Evolutionary conservation across 306 rosid genomes (phyloP).

Genomic region (Quercus aquifolioides): DNA sequence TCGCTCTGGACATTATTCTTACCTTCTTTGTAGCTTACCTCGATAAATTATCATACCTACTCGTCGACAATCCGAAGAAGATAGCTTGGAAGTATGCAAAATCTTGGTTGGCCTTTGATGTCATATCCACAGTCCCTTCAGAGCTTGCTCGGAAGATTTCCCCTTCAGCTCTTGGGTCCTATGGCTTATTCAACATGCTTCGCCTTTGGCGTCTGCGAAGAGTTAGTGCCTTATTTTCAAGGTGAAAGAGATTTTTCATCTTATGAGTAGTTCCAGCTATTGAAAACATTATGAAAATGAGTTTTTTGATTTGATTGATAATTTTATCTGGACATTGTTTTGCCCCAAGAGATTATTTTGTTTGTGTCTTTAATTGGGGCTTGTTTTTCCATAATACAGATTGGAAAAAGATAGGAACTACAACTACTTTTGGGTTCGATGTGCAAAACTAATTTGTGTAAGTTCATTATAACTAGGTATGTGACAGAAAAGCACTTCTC

Average conservation of each 20-base stretch:
- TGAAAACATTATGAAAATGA: not conserved
- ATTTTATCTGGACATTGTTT: not conserved
- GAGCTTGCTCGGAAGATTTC: slow-evolving; percentile 60
- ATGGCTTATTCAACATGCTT: slow-evolving; percentile 89
- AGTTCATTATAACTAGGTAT: slow-evolving; percentile 21
- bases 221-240: slow-evolving; percentile 77
- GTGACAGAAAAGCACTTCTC: not conserved
- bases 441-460: slow-evolving; percentile 84
- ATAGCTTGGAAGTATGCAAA: slow-evolving; percentile 68
- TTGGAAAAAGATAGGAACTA: slow-evolving; percentile 87
- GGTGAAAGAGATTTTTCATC: slow-evolving; percentile 32
- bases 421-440: slow-evolving; percentile 88
- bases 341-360: not conserved
- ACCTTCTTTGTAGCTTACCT: slow-evolving; percentile 91
- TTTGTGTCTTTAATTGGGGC: not conserved
- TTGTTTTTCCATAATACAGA: slow-evolving; percentile 34
- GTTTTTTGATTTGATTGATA: not conserved
- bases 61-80: slow-evolving; percentile 56
- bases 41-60: slow-evolving; percentile 61
- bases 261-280: not conserved
- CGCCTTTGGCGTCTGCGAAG: slow-evolving; percentile 98
- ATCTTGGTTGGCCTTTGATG: slow-evolving; percentile 71
- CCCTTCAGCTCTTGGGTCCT: slow-evolving; percentile 47
- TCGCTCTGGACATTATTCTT: slow-evolving; percentile 68
- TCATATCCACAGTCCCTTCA: slow-evolving; percentile 75